Percentiles rank a stretch among this genome's conserved stretches.
Conservation (phyloP, 23 red algal genomes). For the Agarophyton chilense region DNA sequence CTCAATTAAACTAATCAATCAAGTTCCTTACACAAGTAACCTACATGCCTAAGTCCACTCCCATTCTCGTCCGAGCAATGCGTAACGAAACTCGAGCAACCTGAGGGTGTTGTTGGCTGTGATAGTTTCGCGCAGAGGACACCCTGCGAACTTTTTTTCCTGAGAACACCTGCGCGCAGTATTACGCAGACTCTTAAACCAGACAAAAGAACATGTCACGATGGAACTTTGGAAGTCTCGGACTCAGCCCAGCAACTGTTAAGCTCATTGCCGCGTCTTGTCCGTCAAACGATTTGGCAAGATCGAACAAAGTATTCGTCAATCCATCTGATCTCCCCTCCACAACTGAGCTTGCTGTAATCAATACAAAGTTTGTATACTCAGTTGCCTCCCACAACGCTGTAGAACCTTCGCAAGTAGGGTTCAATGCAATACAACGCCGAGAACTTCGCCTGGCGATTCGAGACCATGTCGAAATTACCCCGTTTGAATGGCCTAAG, state of each 20-base stretch:
- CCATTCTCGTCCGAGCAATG: too few species aligned
- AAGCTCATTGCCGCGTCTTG: slow-evolving; percentile 58
- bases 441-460: slow-evolving; percentile 87
- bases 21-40: too few species aligned
- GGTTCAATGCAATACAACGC: slow-evolving; percentile 89
- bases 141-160: neutral
- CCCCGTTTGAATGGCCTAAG: slow-evolving; percentile 54
- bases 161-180: neutral
- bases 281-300: slow-evolving; percentile 58
- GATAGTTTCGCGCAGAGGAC: neutral
- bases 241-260: slow-evolving; percentile 8
- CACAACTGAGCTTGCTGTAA: slow-evolving; percentile 20
- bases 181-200: neutral
- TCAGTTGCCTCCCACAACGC: slow-evolving; percentile 15
- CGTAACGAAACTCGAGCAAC: too few species aligned
- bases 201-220: slow-evolving; percentile 25
- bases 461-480: slow-evolving; percentile 73
- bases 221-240: slow-evolving; percentile 59
- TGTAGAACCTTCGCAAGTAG: slow-evolving; percentile 64
- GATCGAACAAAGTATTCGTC: slow-evolving; percentile 54
- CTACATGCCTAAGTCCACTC: too few species aligned
- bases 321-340: slow-evolving; percentile 43
- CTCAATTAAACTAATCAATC: too few species aligned
- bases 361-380: slow-evolving; percentile 70
- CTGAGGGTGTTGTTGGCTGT: too few species aligned